These are phyloP conservation scores for Penicillium sp. DNA, from an alignment of 2,329 filamentous ascomycete genomes.

Conservation along the genomic window DNA sequence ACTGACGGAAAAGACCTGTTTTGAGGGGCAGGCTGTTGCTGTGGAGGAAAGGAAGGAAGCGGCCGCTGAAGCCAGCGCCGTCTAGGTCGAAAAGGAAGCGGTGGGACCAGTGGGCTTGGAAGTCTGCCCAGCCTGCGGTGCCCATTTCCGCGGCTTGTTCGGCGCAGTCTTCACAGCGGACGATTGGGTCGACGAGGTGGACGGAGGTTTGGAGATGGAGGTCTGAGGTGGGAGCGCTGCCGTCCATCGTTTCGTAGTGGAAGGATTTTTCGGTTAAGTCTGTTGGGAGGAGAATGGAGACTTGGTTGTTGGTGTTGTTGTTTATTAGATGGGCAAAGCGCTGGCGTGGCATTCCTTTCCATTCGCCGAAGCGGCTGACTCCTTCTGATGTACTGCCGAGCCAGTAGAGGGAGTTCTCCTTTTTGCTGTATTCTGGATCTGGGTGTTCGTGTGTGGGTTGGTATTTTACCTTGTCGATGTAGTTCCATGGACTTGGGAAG, in stretches of 20 bases:
- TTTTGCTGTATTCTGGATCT: slow-evolving; percentile 58
- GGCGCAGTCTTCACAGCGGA: slow-evolving; percentile 57
- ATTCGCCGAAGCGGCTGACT: slow-evolving; percentile 53
- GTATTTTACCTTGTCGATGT: slow-evolving; percentile 57
- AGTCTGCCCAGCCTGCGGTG: slow-evolving; percentile 46
- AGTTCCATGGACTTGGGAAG: slow-evolving; percentile 65
- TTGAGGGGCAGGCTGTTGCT: slow-evolving; percentile 69
- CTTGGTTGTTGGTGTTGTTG: slow-evolving; percentile 51
- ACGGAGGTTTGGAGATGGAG: slow-evolving; percentile 58
- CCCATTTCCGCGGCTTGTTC: slow-evolving; percentile 55
- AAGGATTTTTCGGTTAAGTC: slow-evolving; percentile 42
- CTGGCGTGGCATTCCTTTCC: slow-evolving; percentile 66
- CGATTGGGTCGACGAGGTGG: slow-evolving; percentile 58
- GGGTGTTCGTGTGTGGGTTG: slow-evolving; percentile 51
- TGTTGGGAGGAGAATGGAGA: slow-evolving; percentile 58
- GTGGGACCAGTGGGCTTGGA: slow-evolving; percentile 61
- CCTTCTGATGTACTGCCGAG: slow-evolving; percentile 65
- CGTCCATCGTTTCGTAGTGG: slow-evolving; percentile 54
- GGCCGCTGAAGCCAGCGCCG: slow-evolving; percentile 63
- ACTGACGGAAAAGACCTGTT: slow-evolving; percentile 69
- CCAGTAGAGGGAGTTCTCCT: slow-evolving; percentile 69
- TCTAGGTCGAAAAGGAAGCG: slow-evolving; percentile 73
- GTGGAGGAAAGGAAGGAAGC: slow-evolving; percentile 63
- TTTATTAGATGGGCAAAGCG: slow-evolving; percentile 69
- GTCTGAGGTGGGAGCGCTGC: slow-evolving; percentile 37